phyloP scores from a whole-genome alignment of 768 basidiomycete species.

The Lactarius trivialis region DNA sequence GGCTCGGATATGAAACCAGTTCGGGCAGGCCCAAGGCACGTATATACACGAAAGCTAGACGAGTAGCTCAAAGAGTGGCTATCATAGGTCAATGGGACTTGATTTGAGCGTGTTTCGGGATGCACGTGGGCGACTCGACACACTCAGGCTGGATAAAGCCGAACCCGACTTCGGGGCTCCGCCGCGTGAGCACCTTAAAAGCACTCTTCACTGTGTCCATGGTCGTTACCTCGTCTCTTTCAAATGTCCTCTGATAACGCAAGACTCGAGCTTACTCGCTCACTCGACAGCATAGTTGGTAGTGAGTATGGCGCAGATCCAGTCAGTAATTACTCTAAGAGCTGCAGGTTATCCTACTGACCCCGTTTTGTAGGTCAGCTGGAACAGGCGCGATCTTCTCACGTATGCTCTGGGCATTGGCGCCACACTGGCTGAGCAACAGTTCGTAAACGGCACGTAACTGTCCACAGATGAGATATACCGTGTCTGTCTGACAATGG shows the following conservation, averaged over 20 bases:
- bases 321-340: background rate
- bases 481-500: background rate
- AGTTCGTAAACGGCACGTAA: slow-evolving; percentile 61
- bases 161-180: background rate
- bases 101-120: background rate
- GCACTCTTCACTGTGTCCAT: background rate
- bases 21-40: background rate
- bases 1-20: background rate
- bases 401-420: slow-evolving; percentile 78
- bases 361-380: slow-evolving; percentile 52
- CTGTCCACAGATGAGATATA: background rate
- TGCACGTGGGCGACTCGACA: background rate
- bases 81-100: background rate
- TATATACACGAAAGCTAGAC: background rate
- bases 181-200: background rate
- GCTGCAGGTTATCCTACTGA: background rate
- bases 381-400: slow-evolving; percentile 81
- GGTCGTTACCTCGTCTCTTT: background rate
- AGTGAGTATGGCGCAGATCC: background rate
- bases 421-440: slow-evolving; percentile 66
- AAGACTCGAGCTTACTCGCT: background rate
- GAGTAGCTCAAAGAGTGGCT: background rate
- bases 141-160: background rate
- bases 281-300: background rate
- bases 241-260: background rate